Evolutionary conservation across 179 eudicot genomes (phyloP).

Genomic region (Vitellaria paradoxa): DNA sequence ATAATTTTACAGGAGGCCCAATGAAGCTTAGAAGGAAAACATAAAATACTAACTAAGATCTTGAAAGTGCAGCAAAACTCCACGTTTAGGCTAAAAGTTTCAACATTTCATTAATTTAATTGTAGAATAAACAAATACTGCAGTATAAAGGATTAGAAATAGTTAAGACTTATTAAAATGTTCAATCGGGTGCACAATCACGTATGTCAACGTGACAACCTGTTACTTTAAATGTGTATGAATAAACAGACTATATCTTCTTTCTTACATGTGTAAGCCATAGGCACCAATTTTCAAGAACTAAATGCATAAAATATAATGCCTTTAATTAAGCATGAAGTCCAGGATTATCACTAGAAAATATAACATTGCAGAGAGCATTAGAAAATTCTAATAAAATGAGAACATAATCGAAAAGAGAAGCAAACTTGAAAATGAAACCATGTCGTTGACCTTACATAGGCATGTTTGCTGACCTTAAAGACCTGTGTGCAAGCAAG

Average conservation of each 20-base stretch:
- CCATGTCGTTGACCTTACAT: neutral
- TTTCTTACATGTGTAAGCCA: neutral
- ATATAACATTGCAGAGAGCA: neutral
- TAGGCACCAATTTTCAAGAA: neutral
- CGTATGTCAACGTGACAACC: neutral
- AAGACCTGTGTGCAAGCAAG: conserved; percentile 21
- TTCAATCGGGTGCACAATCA: neutral
- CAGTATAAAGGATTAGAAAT: neutral
- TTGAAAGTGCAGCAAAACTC: neutral
- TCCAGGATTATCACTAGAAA: neutral
- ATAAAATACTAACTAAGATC: neutral
- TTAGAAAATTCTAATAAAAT: too few relatives aligned
- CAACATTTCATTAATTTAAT: neutral
- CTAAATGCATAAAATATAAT: neutral
- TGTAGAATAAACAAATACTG: conserved; percentile 2
- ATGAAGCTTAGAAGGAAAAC: conserved; percentile 4
- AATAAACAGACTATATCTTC: neutral
- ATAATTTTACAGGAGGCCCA: neutral
- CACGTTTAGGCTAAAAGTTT: neutral
- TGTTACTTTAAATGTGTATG: neutral
- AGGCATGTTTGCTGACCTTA: conserved; percentile 31
- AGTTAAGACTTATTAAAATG: neutral
- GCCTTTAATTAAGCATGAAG: neutral
- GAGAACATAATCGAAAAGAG: neutral
- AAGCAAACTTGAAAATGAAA: neutral